Percentiles rank a stretch among this genome's conserved stretches.
phyloP scores from a whole-genome alignment of 2,329 filamentous ascomycete species.

The Phyllosticta citriasiana region DNA sequence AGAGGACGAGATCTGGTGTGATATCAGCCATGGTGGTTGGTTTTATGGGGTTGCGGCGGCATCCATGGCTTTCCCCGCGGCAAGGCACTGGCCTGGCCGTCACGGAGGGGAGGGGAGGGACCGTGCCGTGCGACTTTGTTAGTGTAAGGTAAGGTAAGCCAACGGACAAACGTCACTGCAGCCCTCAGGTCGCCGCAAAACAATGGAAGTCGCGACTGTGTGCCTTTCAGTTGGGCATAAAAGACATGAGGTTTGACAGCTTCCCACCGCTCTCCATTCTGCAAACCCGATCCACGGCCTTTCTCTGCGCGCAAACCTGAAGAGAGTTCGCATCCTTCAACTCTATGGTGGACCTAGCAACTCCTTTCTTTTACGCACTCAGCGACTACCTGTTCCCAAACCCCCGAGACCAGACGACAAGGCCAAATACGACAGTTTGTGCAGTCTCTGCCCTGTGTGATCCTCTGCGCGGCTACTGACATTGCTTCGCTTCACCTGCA shows the following conservation, averaged over 20 bases:
- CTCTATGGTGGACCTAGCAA: not conserved
- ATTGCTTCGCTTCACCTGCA: not conserved
- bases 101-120: too few relatives aligned
- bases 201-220: not conserved
- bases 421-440: not conserved
- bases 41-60: not conserved
- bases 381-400: not conserved
- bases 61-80: not conserved
- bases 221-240: not conserved
- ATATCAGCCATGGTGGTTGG: not conserved
- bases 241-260: not conserved
- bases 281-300: not conserved
- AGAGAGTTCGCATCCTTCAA: not conserved
- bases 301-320: not conserved
- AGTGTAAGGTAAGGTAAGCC: not conserved
- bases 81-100: not conserved
- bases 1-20: not conserved
- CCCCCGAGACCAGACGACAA: not conserved
- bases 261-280: not conserved
- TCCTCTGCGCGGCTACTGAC: not conserved
- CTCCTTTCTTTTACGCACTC: not conserved
- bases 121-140: not conserved
- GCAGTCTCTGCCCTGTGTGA: not conserved
- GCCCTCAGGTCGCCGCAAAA: not conserved
- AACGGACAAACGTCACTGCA: not conserved